Conservation (phyloP, 331 rosid species). For the Arachis monticola region DNA sequence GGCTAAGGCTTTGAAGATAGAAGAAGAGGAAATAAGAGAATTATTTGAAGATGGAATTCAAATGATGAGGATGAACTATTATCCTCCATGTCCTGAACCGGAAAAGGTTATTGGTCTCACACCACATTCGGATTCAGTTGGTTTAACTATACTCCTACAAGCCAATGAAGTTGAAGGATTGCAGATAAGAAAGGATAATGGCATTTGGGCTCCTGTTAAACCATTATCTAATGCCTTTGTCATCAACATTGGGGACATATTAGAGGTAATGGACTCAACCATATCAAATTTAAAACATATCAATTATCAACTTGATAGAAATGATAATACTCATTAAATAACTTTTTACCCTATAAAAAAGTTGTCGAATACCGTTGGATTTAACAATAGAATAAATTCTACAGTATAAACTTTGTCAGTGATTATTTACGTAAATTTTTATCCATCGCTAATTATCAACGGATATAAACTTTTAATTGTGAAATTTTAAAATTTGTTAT, state of each 20-base stretch:
- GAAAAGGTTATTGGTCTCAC: constrained; percentile 34
- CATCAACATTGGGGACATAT: constrained; percentile 28
- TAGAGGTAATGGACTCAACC: constrained; percentile 18
- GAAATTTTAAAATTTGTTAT: no score
- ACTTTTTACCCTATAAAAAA: no score
- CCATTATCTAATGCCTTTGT: constrained; percentile 33
- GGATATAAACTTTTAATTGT: no score
- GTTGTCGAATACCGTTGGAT: no score
- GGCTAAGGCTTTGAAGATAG: constrained; percentile 19
- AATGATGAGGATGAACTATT: constrained; percentile 34
- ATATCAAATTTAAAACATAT: background rate
- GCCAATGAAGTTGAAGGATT: constrained; percentile 37
- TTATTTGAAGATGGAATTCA: constrained; percentile 32
- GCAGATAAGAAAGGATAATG: constrained; percentile 28
- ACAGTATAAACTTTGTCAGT: no score
- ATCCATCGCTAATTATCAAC: no score
- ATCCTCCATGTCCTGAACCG: constrained; percentile 42
- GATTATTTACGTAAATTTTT: no score
- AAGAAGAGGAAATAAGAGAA: constrained; percentile 26
- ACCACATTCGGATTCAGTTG: constrained; percentile 39
- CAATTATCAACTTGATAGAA: background rate
- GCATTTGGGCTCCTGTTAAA: constrained; percentile 24
- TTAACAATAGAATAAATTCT: no score
- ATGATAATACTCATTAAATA: no score
- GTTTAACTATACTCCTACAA: constrained; percentile 32